Conservation (phyloP, 352 stramenopile species). For the Phytophthora nicotianae region DNA sequence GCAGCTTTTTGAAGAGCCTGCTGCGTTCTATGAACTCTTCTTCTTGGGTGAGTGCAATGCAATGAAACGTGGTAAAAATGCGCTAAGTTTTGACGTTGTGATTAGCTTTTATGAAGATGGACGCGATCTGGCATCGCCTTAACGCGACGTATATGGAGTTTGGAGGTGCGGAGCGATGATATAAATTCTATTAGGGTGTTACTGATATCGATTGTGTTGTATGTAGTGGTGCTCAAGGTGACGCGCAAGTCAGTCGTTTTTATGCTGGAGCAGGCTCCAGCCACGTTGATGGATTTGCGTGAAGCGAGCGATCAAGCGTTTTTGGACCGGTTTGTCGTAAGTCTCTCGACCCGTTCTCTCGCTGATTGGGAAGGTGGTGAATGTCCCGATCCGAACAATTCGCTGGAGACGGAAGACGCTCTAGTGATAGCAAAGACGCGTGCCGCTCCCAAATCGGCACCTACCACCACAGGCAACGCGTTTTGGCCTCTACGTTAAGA, state of each 20-base stretch:
- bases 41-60: constrained; percentile 41
- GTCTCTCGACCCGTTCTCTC: constrained; percentile 50
- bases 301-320: constrained; percentile 60
- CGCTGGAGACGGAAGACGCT: constrained; percentile 64
- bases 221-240: constrained; percentile 76
- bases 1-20: constrained; percentile 82
- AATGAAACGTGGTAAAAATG: background rate
- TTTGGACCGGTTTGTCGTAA: constrained; percentile 75
- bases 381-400: constrained; percentile 68
- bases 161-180: constrained; percentile 43
- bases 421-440: constrained; percentile 44
- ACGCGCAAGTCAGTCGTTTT: constrained; percentile 60
- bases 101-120: constrained; percentile 82
- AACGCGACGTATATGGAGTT: constrained; percentile 91
- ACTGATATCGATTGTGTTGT: constrained; percentile 8
- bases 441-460: constrained; percentile 10
- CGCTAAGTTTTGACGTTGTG: background rate
- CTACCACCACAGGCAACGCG: constrained; percentile 12
- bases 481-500: constrained; percentile 32
- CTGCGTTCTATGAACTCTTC: constrained; percentile 86
- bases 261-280: constrained; percentile 64
- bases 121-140: constrained; percentile 77
- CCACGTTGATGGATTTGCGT: constrained; percentile 59
- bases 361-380: constrained; percentile 75
- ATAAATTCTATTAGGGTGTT: background rate